A percentile compares a stretch with the other conserved stretches of the same genome.
These are phyloP conservation scores for Hapsidospora chrysogenum DNA, from an alignment of 495 filamentous ascomycete species.

Conservation along the genomic window DNA sequence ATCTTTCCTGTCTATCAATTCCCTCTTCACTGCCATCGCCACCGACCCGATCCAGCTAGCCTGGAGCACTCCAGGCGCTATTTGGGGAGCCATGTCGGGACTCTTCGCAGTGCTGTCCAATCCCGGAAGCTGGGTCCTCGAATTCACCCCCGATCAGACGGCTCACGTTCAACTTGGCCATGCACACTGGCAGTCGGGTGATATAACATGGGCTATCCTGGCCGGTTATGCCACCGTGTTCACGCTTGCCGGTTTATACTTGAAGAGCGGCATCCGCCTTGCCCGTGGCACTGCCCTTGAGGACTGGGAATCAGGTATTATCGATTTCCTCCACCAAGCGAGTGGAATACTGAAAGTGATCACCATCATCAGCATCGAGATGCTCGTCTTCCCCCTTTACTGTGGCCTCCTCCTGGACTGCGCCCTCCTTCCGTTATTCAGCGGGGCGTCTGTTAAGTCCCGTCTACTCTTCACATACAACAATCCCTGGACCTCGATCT, in stretches of 20 bases:
- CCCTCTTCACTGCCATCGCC: slow-evolving; percentile 14
- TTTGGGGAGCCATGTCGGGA: not conserved
- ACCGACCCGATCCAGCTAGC: slow-evolving; percentile 3
- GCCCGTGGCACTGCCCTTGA: slow-evolving; percentile 46
- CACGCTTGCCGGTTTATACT: slow-evolving; percentile 57
- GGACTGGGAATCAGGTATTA: slow-evolving; percentile 57
- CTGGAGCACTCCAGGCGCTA: not conserved
- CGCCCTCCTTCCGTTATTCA: slow-evolving; percentile 79
- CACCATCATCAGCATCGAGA: slow-evolving; percentile 95
- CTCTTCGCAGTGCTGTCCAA: slow-evolving; percentile 5
- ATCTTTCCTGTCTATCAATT: slow-evolving; percentile 11
- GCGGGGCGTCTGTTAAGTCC: slow-evolving; percentile 54
- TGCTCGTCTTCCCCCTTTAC: slow-evolving; percentile 93
- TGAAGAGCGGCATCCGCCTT: slow-evolving; percentile 50
- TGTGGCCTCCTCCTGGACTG: slow-evolving; percentile 83
- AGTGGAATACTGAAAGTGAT: slow-evolving; percentile 97
- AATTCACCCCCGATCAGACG: slow-evolving; percentile 21
- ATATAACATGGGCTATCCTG: slow-evolving; percentile 63
- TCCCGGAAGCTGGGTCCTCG: slow-evolving; percentile 31
- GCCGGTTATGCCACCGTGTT: slow-evolving; percentile 67
- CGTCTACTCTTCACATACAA: slow-evolving; percentile 57
- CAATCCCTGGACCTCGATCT: slow-evolving; percentile 72
- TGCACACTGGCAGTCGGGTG: slow-evolving; percentile 58
- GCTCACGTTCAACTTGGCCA: slow-evolving; percentile 37
- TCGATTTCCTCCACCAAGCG: slow-evolving; percentile 79